A percentile compares a stretch with the other conserved stretches of the same genome.
Conservation (phyloP, 2,329 filamentous ascomycete genomes). For the Colletotrichum filicis region DNA sequence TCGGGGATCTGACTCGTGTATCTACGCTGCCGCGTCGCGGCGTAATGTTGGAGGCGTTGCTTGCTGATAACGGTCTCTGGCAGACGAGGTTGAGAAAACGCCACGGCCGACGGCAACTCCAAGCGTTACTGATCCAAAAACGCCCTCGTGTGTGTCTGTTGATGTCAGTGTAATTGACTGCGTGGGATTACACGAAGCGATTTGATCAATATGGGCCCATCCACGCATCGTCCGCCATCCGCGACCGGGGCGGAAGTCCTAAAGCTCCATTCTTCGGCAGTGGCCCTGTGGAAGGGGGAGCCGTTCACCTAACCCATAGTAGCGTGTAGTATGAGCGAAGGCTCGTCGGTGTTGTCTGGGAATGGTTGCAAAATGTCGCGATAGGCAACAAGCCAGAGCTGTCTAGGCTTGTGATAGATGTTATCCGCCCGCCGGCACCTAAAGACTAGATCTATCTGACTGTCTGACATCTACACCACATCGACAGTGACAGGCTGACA, state of each 20-base stretch:
- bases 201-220: conserved; percentile 22
- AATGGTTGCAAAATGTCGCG: background rate
- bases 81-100: background rate
- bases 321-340: background rate
- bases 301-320: conserved; percentile 14
- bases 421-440: background rate
- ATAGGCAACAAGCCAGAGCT: background rate
- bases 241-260: background rate
- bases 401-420: background rate
- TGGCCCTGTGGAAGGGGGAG: background rate
- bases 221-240: background rate
- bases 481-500: background rate
- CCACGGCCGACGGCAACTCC: conserved; percentile 7
- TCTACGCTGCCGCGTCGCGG: background rate
- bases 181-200: conserved; percentile 19
- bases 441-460: too few species aligned
- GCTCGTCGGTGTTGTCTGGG: background rate
- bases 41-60: background rate
- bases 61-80: conserved; percentile 15
- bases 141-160: background rate
- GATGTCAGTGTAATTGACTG: background rate
- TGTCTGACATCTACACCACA: background rate
- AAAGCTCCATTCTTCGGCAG: background rate
- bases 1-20: conserved; percentile 27
- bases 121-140: conserved; percentile 2